Conservation (phyloP, 2,329 filamentous ascomycete genomes). For the Verticillium zaregamsianum region DNA sequence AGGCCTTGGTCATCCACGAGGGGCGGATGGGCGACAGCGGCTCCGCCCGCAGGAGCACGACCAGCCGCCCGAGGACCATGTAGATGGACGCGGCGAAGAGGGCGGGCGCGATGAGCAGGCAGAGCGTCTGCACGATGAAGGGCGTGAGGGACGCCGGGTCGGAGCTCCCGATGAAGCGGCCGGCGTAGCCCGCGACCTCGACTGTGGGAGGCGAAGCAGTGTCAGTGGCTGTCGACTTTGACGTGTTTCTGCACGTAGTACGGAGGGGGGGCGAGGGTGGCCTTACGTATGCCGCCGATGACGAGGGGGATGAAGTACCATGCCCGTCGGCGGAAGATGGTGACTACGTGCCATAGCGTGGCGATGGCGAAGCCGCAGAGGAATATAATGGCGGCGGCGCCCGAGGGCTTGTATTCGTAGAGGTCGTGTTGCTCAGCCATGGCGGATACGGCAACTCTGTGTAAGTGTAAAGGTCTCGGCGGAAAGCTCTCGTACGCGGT, state of each 20-base stretch:
- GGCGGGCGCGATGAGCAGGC: conserved; percentile 14
- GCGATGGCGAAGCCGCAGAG: neutral
- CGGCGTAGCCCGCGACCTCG: neutral
- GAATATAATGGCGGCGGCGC: neutral
- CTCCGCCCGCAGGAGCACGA: conserved; percentile 19
- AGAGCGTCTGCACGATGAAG: neutral
- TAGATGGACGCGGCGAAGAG: conserved; percentile 14
- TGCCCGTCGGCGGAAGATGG: too few relatives aligned
- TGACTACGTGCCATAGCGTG: too few relatives aligned
- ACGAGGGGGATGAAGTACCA: too few relatives aligned
- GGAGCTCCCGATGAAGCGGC: neutral
- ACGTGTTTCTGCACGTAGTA: too few relatives aligned
- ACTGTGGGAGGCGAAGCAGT: neutral
- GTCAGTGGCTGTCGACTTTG: too few relatives aligned
- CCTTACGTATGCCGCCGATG: too few relatives aligned
- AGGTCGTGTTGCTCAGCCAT: neutral
- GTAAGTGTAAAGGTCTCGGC: too few relatives aligned
- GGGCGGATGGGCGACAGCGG: conserved; percentile 4
- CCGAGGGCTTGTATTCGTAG: neutral
- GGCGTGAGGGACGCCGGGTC: neutral
- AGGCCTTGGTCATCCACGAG: conserved; percentile 39
- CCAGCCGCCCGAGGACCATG: conserved; percentile 22
- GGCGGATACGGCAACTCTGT: too few relatives aligned
- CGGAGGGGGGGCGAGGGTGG: too few relatives aligned
- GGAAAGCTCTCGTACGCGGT: too few relatives aligned